Percentiles rank a stretch among this genome's conserved stretches.
These are phyloP conservation scores for Pseudogymnoascus sp. DNA, from an alignment of 2,329 filamentous ascomycete species.

Conservation along the genomic window DNA sequence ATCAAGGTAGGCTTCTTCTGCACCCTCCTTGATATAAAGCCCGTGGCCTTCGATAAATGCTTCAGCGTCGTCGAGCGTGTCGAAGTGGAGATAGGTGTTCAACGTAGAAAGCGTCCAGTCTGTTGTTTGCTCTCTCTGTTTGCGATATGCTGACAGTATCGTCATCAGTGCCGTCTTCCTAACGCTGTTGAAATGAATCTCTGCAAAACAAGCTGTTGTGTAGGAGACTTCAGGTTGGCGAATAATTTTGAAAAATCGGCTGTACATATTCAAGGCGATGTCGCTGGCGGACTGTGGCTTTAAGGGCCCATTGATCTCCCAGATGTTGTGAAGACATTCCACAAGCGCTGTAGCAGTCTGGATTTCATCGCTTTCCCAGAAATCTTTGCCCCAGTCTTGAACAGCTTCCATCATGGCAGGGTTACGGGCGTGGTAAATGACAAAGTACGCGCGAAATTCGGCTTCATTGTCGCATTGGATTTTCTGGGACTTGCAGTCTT, in stretches of 20 bases:
- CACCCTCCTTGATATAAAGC: conserved; percentile 43
- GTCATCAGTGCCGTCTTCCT: conserved; percentile 52
- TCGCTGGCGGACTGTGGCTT: conserved; percentile 33
- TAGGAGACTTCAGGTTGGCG: conserved; percentile 52
- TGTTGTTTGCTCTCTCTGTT: conserved; percentile 49
- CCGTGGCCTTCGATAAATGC: conserved; percentile 55
- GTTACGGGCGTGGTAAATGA: conserved; percentile 54
- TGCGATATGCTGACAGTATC: conserved; percentile 47
- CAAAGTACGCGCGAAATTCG: conserved; percentile 60
- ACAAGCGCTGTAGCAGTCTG: conserved; percentile 55
- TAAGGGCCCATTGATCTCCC: conserved; percentile 50
- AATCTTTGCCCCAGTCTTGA: conserved; percentile 47
- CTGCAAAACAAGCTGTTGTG: conserved; percentile 63
- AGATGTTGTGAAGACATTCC: conserved; percentile 52
- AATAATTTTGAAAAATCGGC: conserved; percentile 54
- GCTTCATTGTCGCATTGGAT: conserved; percentile 55
- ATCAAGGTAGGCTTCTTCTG: conserved; percentile 27
- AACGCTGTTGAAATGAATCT: conserved; percentile 57
- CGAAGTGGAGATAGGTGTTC: conserved; percentile 57
- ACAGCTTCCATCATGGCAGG: conserved; percentile 49
- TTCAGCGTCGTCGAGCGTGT: conserved; percentile 59
- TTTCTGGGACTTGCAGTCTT: conserved; percentile 53
- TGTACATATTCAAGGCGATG: conserved; percentile 42
- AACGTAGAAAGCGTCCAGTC: conserved; percentile 52
- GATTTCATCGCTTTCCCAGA: conserved; percentile 53